Evolutionary conservation across 2,329 filamentous ascomycete species (phyloP).

Genomic region (Xylariaceae sp.): DNA sequence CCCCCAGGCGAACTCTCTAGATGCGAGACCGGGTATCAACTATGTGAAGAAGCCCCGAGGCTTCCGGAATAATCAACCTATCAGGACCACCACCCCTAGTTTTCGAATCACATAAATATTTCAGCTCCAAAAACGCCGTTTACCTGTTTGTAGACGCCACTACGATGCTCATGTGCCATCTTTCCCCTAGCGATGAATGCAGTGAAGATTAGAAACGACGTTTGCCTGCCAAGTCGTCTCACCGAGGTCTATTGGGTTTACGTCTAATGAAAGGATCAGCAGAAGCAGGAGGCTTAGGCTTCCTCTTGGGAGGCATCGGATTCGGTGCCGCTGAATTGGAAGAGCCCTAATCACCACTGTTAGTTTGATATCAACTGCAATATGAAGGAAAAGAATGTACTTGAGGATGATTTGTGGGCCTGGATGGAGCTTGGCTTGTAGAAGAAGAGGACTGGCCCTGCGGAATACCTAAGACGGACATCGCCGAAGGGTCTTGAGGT

Average conservation of each 20-base stretch:
- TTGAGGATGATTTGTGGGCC: constrained; percentile 25
- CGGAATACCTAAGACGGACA: constrained; percentile 34
- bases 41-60: not conserved
- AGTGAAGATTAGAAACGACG: not conserved
- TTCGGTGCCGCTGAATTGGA: constrained; percentile 22
- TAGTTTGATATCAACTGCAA: constrained; percentile 9
- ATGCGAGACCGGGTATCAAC: not conserved
- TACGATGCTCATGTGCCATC: not conserved
- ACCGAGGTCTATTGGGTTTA: constrained; percentile 33
- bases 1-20: not conserved
- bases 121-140: not conserved
- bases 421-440: constrained; percentile 12
- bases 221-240: not conserved
- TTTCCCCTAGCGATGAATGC: not conserved
- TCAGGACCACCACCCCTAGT: not conserved
- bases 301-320: constrained; percentile 20
- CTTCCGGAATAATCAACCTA: not conserved
- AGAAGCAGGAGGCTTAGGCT: constrained; percentile 10
- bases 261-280: constrained; percentile 34
- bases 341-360: constrained; percentile 25
- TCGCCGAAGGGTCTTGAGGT: constrained; percentile 35
- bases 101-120: not conserved
- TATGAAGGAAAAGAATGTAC: constrained; percentile 18
- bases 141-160: not conserved
- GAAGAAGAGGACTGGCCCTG: constrained; percentile 11